Evolutionary conservation across 148 eudicot species (phyloP).

Genomic region (Nepenthes gracilis): DNA sequence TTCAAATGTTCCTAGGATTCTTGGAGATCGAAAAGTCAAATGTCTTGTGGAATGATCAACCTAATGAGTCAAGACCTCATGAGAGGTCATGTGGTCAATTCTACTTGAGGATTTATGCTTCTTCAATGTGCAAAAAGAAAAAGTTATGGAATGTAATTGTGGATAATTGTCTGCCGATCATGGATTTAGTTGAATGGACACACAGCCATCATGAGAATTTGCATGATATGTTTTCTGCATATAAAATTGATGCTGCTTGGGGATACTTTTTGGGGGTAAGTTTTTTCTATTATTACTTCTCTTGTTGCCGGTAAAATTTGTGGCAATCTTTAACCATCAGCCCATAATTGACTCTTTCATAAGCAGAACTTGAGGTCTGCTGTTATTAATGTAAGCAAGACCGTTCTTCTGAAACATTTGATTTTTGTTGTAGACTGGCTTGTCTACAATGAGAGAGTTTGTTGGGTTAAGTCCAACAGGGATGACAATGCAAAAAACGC

Average conservation of each 20-base stretch:
- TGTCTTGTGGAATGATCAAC: constrained; percentile 63
- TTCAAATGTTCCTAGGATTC: constrained; percentile 25
- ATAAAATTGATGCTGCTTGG: constrained; percentile 74
- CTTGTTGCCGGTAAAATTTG: background rate
- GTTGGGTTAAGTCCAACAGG: constrained; percentile 70
- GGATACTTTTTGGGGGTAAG: constrained; percentile 51
- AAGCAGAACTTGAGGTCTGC: constrained; percentile 70
- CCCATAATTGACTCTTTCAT: constrained; percentile 5
- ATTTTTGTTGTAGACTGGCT: constrained; percentile 61
- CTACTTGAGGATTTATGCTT: constrained; percentile 47
- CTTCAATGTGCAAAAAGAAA: constrained; percentile 28
- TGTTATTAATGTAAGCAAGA: constrained; percentile 57
- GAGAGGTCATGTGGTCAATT: constrained; percentile 43
- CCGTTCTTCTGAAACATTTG: constrained; percentile 71
- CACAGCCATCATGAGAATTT: constrained; percentile 87
- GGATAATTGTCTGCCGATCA: constrained; percentile 64
- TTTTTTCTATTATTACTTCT: background rate
- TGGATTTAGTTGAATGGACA: constrained; percentile 85
- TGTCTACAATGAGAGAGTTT: constrained; percentile 76
- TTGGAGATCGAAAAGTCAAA: constrained; percentile 70
- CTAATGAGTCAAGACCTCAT: constrained; percentile 18
- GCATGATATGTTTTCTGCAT: constrained; percentile 38
- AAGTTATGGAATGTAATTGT: constrained; percentile 48
- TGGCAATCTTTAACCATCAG: background rate
- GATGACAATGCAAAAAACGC: constrained; percentile 56